Percentiles rank a stretch among this genome's conserved stretches.
phyloP scores from a whole-genome alignment of 768 basidiomycete species.

The Phanerodontia chrysosporium region DNA sequence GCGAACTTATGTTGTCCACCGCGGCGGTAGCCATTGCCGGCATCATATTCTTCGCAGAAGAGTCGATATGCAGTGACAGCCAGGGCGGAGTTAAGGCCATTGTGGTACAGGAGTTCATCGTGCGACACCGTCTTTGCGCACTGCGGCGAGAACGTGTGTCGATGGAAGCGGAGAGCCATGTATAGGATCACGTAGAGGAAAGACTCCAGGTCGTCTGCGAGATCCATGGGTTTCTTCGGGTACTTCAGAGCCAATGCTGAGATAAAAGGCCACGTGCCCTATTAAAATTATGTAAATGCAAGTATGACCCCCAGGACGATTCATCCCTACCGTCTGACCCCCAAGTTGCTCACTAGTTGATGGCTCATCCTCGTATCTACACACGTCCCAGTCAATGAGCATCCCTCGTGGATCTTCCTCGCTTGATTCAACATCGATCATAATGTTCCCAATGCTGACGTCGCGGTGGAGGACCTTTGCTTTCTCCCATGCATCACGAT shows the following conservation, averaged over 20 bases:
- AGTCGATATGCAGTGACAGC: too few species aligned
- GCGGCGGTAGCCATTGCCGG: too few species aligned
- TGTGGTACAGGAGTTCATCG: too few species aligned
- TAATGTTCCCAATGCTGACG: constrained; percentile 2
- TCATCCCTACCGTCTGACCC: too few species aligned
- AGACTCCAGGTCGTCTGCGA: constrained; percentile 19
- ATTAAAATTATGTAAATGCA: neutral
- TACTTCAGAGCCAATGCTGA: constrained; percentile 5
- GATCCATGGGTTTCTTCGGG: neutral
- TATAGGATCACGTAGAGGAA: constrained; percentile 14
- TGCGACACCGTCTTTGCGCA: too few species aligned
- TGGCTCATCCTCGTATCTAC: constrained; percentile 3
- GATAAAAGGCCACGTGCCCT: constrained; percentile 20
- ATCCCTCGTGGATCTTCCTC: too few species aligned
- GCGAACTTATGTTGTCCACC: too few species aligned
- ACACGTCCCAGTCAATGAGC: constrained; percentile 8
- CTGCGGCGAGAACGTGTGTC: neutral
- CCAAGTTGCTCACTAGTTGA: too few species aligned
- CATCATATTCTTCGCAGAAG: too few species aligned
- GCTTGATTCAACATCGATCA: neutral
- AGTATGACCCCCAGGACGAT: too few species aligned
- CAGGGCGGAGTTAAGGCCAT: too few species aligned
- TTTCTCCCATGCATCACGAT: neutral
- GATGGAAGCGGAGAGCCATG: neutral
- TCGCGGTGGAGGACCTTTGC: neutral